Evolutionary conservation across 2,329 filamentous ascomycete species (phyloP), one percentile per base, ranked within the genome.

Genomic region (Fusarium hainanense): DNA sequence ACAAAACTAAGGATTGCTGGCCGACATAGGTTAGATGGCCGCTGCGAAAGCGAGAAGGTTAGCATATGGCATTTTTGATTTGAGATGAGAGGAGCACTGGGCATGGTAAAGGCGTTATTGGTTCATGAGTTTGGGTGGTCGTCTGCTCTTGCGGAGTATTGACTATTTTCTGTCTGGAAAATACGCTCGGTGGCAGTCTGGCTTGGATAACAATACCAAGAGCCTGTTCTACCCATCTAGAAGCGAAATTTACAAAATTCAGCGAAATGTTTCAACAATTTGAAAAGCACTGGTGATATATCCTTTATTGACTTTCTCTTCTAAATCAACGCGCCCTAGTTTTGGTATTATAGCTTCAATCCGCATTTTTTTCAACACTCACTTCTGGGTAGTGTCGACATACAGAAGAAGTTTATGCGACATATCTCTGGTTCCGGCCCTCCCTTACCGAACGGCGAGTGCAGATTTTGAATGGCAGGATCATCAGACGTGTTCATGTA

Each of bases 21-120:
- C 63, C 68, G 56, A 69, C 54, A 68, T 62, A 61, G 65, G 41
- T 52, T 70, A 71, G 73, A 73, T 55, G 66, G 50, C 50, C 51
- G 60, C 58, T 69, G 63, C 71, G 58, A 58, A 71, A 71, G 69
- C 60, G 63, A 66, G 63, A 60, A 52, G 60, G 58, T 58, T 56
- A 56, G 54, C 49, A 68, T 63, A 50, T 55, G 40, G 54, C 46
- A 70, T 72, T 67, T 65, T 43, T 40, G 54, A 46, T 48, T 64
- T 42, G 49, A 59, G 54, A 60, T 13, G 28, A 49, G 47, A 54
- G 37, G 43, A 68, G 58, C 65, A 71, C 70, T 66, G 56, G 60
- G 56, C 47, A 68, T 66, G 51, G 54, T 55, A 59, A 67, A 8
- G 72, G 72, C 65, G 72, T 75, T 72, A 47, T 23, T 25, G 47